phyloP scores from a whole-genome alignment of 129 eudicot species.

The Logfia minima region DNA sequence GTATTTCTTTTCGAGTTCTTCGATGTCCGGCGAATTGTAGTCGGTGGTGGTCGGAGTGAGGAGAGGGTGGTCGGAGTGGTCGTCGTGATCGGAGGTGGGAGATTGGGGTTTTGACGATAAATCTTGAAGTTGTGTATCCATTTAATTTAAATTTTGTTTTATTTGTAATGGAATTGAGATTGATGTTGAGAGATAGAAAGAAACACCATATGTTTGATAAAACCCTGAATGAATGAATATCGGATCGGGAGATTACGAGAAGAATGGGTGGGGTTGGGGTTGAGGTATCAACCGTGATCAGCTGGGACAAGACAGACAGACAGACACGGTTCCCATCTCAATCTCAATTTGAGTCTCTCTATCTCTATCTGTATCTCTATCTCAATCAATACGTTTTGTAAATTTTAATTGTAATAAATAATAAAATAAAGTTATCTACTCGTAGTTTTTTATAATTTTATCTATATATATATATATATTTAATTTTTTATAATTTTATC shows the following conservation, averaged over 20 bases:
- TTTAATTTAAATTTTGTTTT: not conserved
- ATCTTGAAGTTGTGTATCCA: slow-evolving; percentile 60
- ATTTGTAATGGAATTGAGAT: not conserved
- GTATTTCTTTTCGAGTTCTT: slow-evolving; percentile 78
- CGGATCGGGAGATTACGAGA: not conserved
- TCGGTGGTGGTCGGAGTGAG: slow-evolving; percentile 41
- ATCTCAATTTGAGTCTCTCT: not conserved
- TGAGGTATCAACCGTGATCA: not conserved
- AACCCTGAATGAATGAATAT: not conserved
- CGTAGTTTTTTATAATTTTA: no score
- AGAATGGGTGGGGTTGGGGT: not conserved
- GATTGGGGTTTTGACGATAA: slow-evolving; percentile 38
- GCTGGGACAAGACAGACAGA: not conserved
- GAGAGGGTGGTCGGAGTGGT: slow-evolving; percentile 66
- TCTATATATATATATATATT: no score
- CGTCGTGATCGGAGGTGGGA: slow-evolving; percentile 35
- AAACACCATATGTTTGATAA: not conserved
- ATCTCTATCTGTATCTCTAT: not conserved
- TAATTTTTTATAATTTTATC: no score
- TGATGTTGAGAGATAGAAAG: not conserved
- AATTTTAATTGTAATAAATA: no score
- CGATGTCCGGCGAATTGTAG: slow-evolving; percentile 26
- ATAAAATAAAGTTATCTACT: no score
- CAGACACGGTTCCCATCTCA: not conserved
- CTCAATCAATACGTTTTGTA: not conserved